These are phyloP conservation scores for Gnaphalium uliginosum DNA, from an alignment of 129 eudicot genomes.

Conservation along the genomic window DNA sequence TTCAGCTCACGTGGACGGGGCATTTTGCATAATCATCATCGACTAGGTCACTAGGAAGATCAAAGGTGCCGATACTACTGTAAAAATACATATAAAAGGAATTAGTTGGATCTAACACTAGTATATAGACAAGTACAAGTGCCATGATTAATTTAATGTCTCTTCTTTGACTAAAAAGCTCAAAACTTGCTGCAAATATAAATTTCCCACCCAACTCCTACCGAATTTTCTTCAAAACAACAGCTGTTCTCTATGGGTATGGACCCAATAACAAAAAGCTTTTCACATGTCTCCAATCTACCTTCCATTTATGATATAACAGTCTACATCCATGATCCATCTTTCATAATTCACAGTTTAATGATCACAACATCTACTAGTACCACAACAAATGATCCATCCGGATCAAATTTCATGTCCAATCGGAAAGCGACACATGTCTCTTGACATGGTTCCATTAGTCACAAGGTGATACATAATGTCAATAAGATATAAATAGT, in stretches of 20 bases:
- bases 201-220: constrained; percentile 37
- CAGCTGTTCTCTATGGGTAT: constrained; percentile 19
- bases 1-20: background rate
- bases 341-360: background rate
- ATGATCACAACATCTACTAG: background rate
- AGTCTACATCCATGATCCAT: background rate
- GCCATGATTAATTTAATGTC: background rate
- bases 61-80: background rate
- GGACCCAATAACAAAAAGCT: constrained; percentile 15
- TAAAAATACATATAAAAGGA: background rate
- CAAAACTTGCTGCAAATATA: constrained; percentile 36
- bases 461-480: constrained; percentile 16
- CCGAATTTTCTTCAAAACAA: constrained; percentile 21
- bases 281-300: constrained; percentile 37
- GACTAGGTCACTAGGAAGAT: background rate
- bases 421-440: background rate
- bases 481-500: background rate
- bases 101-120: background rate
- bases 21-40: background rate
- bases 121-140: background rate
- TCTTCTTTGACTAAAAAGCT: constrained; percentile 2
- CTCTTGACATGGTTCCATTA: background rate
- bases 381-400: constrained; percentile 8
- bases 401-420: background rate
- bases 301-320: constrained; percentile 20